A percentile compares a stretch with the other conserved stretches of the same genome.
Conservation (phyloP, 805 yeast genomes). For the Scheffersomyces spartinae region DNA sequence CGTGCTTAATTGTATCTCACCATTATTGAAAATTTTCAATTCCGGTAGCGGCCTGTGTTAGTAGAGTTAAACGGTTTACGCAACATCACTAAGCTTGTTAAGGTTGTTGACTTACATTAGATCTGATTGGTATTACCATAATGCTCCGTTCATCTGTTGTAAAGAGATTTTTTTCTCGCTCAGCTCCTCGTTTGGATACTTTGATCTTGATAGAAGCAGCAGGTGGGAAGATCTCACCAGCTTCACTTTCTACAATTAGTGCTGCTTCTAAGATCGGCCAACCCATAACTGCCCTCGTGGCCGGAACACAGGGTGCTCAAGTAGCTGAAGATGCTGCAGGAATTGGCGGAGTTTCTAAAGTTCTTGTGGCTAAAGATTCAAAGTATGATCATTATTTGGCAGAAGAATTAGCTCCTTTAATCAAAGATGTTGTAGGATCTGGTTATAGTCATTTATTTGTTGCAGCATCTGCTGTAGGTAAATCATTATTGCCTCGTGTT, state of each 20-base stretch:
- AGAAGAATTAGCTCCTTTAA: conserved; percentile 67
- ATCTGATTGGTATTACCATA: too few species aligned
- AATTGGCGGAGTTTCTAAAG: conserved; percentile 40
- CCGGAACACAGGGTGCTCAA: conserved; percentile 47
- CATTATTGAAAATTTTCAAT: too few species aligned
- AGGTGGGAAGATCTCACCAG: conserved; percentile 45
- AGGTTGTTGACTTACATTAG: too few species aligned
- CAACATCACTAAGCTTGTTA: too few species aligned
- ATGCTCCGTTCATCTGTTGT: too few species aligned
- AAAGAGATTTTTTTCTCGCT: conserved; percentile 37
- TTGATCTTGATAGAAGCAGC: conserved; percentile 64
- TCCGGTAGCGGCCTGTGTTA: too few species aligned
- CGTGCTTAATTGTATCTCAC: too few species aligned
- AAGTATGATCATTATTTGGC: conserved; percentile 65
- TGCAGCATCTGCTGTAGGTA: conserved; percentile 81
- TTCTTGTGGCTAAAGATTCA: conserved; percentile 45
- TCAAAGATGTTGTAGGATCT: conserved; percentile 33
- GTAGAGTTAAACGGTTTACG: too few species aligned
- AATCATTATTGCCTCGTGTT: conserved; percentile 74
- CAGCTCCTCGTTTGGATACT: conserved; percentile 29
- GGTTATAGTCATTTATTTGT: conserved; percentile 62
- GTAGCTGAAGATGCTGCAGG: conserved; percentile 38
- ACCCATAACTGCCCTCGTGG: conserved; percentile 68
- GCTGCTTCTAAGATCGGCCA: conserved; percentile 73
- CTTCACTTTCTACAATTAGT: conserved; percentile 57